Conservation (phyloP, 2,329 filamentous ascomycete genomes). For the Ceratocystis lukuohia region DNA sequence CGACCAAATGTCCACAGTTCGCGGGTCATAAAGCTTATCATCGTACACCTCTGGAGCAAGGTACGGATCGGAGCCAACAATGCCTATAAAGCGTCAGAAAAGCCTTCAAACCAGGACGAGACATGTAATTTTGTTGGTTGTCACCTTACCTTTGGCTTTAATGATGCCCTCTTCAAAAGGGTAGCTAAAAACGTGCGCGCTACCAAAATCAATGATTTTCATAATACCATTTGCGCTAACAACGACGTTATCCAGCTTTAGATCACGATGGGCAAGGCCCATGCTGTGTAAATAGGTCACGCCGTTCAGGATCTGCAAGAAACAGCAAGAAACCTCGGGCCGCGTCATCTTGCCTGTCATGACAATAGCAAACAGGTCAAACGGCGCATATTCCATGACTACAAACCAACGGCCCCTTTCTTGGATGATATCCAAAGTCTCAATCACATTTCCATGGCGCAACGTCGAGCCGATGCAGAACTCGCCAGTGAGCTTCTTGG, state of each 20-base stretch:
- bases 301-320: conserved; percentile 86
- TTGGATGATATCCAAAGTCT: conserved; percentile 90
- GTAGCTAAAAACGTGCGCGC: conserved; percentile 92
- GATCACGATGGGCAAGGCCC: conserved; percentile 83
- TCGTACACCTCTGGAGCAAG: conserved; percentile 95
- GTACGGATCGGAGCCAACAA: conserved; percentile 81
- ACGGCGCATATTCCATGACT: conserved; percentile 98
- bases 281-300: conserved; percentile 91
- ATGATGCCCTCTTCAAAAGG: conserved; percentile 87
- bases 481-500: conserved; percentile 94
- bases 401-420: conserved; percentile 94
- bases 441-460: conserved; percentile 96
- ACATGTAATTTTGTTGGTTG: background rate
- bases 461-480: conserved; percentile 96
- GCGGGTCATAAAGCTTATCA: conserved; percentile 81
- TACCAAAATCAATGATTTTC: conserved; percentile 99
- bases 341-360: conserved; percentile 97
- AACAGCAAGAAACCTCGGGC: conserved; percentile 80
- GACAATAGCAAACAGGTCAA: conserved; percentile 89
- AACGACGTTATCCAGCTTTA: conserved; percentile 96
- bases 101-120: background rate
- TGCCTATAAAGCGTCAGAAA: conserved; percentile 31
- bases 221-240: conserved; percentile 94
- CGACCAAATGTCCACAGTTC: conserved; percentile 93
- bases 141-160: conserved; percentile 56